Evolutionary conservation across 2,329 filamentous ascomycete species (phyloP), one percentile per base, ranked within the genome.

Genomic region (Clarireedia hainanense): DNA sequence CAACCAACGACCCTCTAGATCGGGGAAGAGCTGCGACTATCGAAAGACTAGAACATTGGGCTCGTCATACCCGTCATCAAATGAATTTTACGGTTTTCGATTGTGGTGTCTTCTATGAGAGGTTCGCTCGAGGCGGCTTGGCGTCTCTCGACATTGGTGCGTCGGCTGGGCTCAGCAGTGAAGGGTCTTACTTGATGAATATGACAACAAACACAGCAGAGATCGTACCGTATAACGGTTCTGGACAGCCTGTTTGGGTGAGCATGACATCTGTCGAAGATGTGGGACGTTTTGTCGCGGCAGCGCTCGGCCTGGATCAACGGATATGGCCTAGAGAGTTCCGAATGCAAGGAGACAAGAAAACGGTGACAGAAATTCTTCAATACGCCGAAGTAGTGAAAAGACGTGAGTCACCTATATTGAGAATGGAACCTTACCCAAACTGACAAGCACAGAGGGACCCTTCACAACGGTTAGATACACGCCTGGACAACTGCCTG

Each of bases 41-140:
- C 5, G 72, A 75, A 1, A 74, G 79, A 15, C 71, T 89, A 4
- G 74, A 77, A 48, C 75, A 81, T 49, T 84, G 80, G 68, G 70
- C 74, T 14, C 67, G 72, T 4, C 71, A 73, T 2, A 67, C 63
- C 43, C 71, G 73, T 1, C 70, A 75, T 57, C 71, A 74, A 46
- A 87, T 91, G 73, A 76, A 79, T 43, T 88, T 79, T 58, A 89
- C 86, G 0, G 75, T 84, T 26, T 90, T 91, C 69, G 80, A 83
- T 0, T 91, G 88, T 63, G 88, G 88, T 20, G 71, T 90, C 30
- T 82, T 91, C 61, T 91, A 89, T 74, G 87, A 91, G 67, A 76
- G 86, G 0, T 90, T 91, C 64, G 81, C 81, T 20, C 83, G 83
- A 0, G 81, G 80, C 3, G 88, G 88, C 0, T 76, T 91, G 57